A percentile compares a stretch with the other conserved stretches of the same genome.
These are phyloP conservation scores for Coprinopsis marcescibilis DNA, from an alignment of 768 basidiomycete species.

Conservation along the genomic window DNA sequence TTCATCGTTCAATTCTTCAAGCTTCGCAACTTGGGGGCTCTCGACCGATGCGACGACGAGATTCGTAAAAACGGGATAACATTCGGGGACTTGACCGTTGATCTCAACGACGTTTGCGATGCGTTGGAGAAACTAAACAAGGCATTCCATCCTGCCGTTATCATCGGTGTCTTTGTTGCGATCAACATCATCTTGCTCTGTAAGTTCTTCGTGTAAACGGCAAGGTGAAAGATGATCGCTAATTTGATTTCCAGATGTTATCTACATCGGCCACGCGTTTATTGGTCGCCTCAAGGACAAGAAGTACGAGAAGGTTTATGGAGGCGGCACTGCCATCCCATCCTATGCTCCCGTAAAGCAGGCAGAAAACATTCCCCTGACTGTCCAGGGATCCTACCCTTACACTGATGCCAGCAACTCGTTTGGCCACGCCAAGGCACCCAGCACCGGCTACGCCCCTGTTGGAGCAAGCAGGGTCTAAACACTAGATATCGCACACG, in stretches of 20 bases:
- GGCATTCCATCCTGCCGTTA: slow-evolving; percentile 25
- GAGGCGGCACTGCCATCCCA: slow-evolving; percentile 13
- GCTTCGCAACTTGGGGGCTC: too few species aligned
- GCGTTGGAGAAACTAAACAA: slow-evolving; percentile 20
- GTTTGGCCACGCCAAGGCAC: slow-evolving; percentile 17
- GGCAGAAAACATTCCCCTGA: slow-evolving; percentile 24
- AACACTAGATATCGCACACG: too few species aligned
- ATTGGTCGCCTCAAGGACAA: slow-evolving; percentile 26
- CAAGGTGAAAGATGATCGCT: too few species aligned
- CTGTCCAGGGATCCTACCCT: slow-evolving; percentile 24
- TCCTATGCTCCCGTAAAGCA: slow-evolving; percentile 23
- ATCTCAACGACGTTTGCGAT: slow-evolving; percentile 19
- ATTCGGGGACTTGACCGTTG: slow-evolving; percentile 19
- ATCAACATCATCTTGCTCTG: slow-evolving; percentile 25
- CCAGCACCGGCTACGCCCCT: slow-evolving; percentile 4
- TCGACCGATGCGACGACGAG: slow-evolving; percentile 19
- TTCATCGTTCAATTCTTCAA: slow-evolving; percentile 28
- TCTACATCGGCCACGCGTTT: slow-evolving; percentile 32
- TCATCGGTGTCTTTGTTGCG: slow-evolving; percentile 28
- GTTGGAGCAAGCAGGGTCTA: not conserved
- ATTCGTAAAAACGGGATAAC: slow-evolving; percentile 25
- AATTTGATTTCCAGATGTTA: slow-evolving; percentile 28
- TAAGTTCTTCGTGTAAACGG: slow-evolving; percentile 21
- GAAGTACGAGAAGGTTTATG: slow-evolving; percentile 19
- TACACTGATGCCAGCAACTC: slow-evolving; percentile 26